A percentile compares a stretch with the other conserved stretches of the same genome.
These are phyloP conservation scores for Bretschneidera sinensis DNA, from an alignment of 345 rosid species.

Conservation along the genomic window DNA sequence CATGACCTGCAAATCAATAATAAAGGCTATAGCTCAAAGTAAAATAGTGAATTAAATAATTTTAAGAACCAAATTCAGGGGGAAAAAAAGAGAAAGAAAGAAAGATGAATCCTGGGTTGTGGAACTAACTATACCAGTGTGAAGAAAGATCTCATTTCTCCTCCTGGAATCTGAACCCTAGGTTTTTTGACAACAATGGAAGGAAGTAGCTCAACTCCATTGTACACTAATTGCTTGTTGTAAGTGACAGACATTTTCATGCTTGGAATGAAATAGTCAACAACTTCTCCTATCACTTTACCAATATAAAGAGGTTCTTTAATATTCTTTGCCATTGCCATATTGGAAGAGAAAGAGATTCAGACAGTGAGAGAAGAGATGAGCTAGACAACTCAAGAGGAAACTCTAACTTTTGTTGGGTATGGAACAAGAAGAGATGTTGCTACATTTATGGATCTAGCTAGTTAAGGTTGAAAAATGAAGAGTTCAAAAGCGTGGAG, in stretches of 20 bases:
- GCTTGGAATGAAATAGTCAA: constrained; percentile 41
- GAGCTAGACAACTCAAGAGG: background rate
- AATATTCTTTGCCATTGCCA: constrained; percentile 17
- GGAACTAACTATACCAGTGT: constrained; percentile 48
- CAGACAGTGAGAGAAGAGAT: background rate
- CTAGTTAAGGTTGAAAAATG: too few species aligned
- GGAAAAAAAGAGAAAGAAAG: constrained; percentile 1
- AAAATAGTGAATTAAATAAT: too few species aligned
- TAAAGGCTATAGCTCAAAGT: too few species aligned
- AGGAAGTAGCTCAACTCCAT: constrained; percentile 48
- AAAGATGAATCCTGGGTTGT: background rate
- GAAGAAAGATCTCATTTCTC: constrained; percentile 57
- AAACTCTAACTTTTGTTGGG: background rate
- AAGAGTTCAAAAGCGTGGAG: too few species aligned
- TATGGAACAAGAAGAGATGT: too few species aligned
- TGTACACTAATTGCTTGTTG: constrained; percentile 39
- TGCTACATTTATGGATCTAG: too few species aligned
- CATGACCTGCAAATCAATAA: constrained; percentile 62
- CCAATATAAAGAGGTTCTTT: constrained; percentile 47
- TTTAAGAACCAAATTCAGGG: too few species aligned
- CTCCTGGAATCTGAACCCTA: constrained; percentile 49
- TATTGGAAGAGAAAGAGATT: background rate
- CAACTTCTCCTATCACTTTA: constrained; percentile 51
- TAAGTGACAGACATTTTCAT: constrained; percentile 42
- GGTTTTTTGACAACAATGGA: constrained; percentile 38